Evolutionary conservation across 1,284 basidiomycete genomes (phyloP), one percentile per base, ranked within the genome.

Genomic region (Naganishia albida): DNA sequence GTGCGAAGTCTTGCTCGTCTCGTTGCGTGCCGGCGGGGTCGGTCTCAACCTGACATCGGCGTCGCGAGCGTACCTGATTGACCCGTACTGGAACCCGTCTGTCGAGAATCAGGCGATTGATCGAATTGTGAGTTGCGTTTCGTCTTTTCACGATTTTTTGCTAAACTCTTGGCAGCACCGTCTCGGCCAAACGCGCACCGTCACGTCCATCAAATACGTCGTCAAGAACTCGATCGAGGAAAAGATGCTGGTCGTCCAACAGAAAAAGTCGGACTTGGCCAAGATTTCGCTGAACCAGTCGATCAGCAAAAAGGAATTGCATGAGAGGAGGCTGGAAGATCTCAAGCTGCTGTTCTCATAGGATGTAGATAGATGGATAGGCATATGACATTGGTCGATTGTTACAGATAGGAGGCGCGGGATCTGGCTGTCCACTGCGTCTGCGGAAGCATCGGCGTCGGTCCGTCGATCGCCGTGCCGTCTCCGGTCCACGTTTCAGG

Each of bases 51-150:
- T 97, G 60, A 93, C 91, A 0, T 86, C 90, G n/a, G 92, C 92
- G 23, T 89, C 89, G 72, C 86, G 94, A 34, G 92, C 93, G 23
- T 96, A 95, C 77, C 82, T 96, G 49, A 90, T 97, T 85, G 93
- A 97, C 78, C 93, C 93, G 46, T 95, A 94, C 78, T 96, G 93
- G 91, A 97, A 97, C 74, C 94, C 94, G 20, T 93, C 93, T 13
- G 93, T 96, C 7, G 93, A 97, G 81, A 92, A 93, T 73, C 93
- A 96, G 79, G 93, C 93, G 25, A 91, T 95, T 62, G 89, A 96
- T 82, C 87, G 94, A 68, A 93, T 95, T 72, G 89, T 87, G 66
- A 78, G 84, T 81, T 46, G 43, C 70, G 53, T 69, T 67, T 50
- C 23, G 10, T 26, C 42, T 16, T 67, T n/a, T 30, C 28, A 25